Base-by-base conservation (phyloP, 805 yeast genomes). In the Clavispora santaluciae region DNA sequence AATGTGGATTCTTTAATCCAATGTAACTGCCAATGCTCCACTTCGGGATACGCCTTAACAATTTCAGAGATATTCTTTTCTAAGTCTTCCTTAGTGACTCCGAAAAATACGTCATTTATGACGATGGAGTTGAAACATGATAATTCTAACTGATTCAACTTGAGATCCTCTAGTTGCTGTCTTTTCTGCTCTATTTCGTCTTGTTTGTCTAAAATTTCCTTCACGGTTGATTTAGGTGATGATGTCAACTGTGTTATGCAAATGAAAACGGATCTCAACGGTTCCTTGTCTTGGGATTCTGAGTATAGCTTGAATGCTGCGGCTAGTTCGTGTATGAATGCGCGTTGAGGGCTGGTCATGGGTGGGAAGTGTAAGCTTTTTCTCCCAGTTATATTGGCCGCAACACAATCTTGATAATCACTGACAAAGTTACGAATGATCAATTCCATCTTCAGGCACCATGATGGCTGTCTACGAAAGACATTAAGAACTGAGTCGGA, bases 211-310 rank as follows among this genome's bases (percentile, higher is more conserved):
- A 71, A 52, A 0, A 76, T 75, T 38, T 75, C 75, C 22, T 63
- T 63, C n/a, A 83, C 60, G 1, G 72, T 64, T 33, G 71, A 50
- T 9, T 55, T 50, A 0, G 88, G 86, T 2, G 65, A 42, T 8
- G 46, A 52, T 0, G 69, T 56, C 6, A 51, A 40, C n/a, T 52
- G 45, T 1, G 70, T 63, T 6, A 66, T 51, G 23, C 61, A 68
- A n/a, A 88, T 70, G 48, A 76, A 80, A 0, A 88, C 91, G 9
- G 83, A 76, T 45, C 95, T 61, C 39, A 77, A 70, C 0, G 96
- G 96, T 49, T 87, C 96, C 2, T 76, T 77, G 59, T 86, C 96
- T 46, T 86, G 93, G 2, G 90, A 76, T 52, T 85, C 89, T 0
- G 83, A 68, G 50, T 75, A 79, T 10, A 87, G 52, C 10, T 72